A percentile compares a stretch with the other conserved stretches of the same genome.
phyloP scores from a whole-genome alignment of 768 basidiomycete genomes.

The Dacryopinax primogenitus region DNA sequence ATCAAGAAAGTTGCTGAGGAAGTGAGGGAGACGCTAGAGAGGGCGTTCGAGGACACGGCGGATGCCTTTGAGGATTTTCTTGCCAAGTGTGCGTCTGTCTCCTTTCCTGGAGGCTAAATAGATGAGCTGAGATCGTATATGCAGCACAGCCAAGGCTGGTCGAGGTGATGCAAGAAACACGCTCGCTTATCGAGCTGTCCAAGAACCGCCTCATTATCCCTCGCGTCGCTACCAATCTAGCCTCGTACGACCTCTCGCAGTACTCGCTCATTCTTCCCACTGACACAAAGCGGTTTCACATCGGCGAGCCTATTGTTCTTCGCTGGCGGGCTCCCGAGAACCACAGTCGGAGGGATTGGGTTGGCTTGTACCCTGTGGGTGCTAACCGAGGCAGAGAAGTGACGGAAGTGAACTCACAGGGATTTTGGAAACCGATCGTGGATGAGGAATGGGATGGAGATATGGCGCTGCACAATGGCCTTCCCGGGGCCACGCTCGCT shows the following conservation, averaged over 20 bases:
- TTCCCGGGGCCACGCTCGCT: constrained; percentile 26
- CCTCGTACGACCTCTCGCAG: constrained; percentile 62
- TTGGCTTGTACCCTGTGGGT: constrained; percentile 81
- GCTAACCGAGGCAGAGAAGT: constrained; percentile 74
- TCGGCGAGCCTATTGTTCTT: constrained; percentile 80
- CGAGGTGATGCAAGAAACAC: constrained; percentile 88
- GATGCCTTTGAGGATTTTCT: constrained; percentile 90
- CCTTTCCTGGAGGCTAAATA: constrained; percentile 12
- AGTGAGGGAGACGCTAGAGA: constrained; percentile 88
- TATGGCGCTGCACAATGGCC: constrained; percentile 35
- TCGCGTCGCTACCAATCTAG: constrained; percentile 76
- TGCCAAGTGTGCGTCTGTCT: constrained; percentile 57
- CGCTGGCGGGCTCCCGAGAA: constrained; percentile 75
- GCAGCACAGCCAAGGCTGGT: constrained; percentile 76
- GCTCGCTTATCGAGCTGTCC: constrained; percentile 77
- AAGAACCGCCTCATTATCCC: constrained; percentile 84
- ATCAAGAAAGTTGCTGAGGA: constrained; percentile 74
- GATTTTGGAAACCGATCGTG: constrained; percentile 87
- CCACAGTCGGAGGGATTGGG: constrained; percentile 91
- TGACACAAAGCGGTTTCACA: constrained; percentile 59
- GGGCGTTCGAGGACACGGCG: constrained; percentile 87
- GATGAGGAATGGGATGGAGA: constrained; percentile 91
- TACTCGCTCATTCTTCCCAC: constrained; percentile 58
- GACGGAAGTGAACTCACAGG: constrained; percentile 72
- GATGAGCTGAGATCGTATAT: constrained; percentile 9